Conservation (phyloP, 108 stramenopile species). For the Cyclostephanos tholiformis region DNA sequence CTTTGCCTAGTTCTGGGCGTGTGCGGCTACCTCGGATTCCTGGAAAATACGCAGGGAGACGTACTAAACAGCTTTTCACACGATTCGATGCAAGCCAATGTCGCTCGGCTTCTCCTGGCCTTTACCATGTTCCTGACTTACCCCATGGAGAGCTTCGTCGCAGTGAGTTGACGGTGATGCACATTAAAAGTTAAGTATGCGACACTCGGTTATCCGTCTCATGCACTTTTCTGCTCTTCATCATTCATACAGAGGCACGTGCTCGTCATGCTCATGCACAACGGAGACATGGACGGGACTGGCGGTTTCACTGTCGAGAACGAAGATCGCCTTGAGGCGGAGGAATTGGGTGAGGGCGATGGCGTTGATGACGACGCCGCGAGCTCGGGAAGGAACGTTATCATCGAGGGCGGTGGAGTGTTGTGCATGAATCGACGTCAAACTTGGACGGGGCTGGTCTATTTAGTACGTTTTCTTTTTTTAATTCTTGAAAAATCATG, state of each 20-base stretch:
- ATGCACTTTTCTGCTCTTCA: no score
- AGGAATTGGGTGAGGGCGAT: slow-evolving; percentile 29
- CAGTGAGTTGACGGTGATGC: not conserved
- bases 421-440: slow-evolving; percentile 55
- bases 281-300: slow-evolving; percentile 73
- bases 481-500: not conserved
- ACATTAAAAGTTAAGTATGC: no score
- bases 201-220: no score
- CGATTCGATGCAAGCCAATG: slow-evolving; percentile 59
- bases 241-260: slow-evolving; percentile 56
- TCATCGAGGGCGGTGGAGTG: slow-evolving; percentile 43
- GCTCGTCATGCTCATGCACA: slow-evolving; percentile 61
- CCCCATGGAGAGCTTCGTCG: slow-evolving; percentile 83
- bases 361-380: slow-evolving; percentile 20
- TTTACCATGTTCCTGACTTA: slow-evolving; percentile 89
- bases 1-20: slow-evolving; percentile 68
- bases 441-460: slow-evolving; percentile 61
- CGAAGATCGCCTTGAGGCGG: slow-evolving; percentile 30
- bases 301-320: slow-evolving; percentile 30
- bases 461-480: slow-evolving; percentile 37
- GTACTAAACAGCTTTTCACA: slow-evolving; percentile 78
- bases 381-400: not conserved
- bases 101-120: slow-evolving; percentile 64
- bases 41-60: slow-evolving; percentile 78
- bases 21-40: slow-evolving; percentile 76